Conservation (phyloP, 495 filamentous ascomycete species). For the Beverwykella pulmonaria region DNA sequence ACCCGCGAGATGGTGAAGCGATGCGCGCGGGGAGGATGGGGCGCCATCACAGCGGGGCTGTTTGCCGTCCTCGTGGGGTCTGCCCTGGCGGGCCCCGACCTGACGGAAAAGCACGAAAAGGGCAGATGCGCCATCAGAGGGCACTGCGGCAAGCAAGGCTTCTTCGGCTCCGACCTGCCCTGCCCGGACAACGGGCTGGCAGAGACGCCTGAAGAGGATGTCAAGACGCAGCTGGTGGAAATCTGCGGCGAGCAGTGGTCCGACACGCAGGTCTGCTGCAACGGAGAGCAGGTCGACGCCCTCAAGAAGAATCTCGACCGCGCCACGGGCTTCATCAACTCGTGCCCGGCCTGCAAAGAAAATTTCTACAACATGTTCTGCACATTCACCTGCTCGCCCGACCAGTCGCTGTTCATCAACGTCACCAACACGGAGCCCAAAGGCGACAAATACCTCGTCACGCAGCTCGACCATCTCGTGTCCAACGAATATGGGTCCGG, state of each 20-base stretch:
- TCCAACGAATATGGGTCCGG: conserved; percentile 82
- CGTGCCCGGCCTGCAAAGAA: conserved; percentile 91
- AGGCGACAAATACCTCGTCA: conserved; percentile 72
- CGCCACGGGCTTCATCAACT: conserved; percentile 84
- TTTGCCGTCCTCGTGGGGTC: conserved; percentile 22
- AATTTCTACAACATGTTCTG: conserved; percentile 99
- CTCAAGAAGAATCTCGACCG: conserved; percentile 79
- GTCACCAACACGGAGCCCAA: conserved; percentile 73
- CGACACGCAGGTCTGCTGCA: conserved; percentile 81
- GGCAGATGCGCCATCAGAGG: conserved; percentile 91
- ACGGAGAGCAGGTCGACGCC: conserved; percentile 76
- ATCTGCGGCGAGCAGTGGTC: conserved; percentile 87
- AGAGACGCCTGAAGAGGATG: conserved; percentile 65
- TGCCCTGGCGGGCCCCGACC: conserved; percentile 32
- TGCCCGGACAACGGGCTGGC: conserved; percentile 92
- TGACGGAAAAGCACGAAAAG: conserved; percentile 73
- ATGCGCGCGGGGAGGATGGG: conserved; percentile 22
- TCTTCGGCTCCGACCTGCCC: conserved; percentile 84
- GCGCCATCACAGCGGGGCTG: conserved; percentile 29
- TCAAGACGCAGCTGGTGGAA: conserved; percentile 74
- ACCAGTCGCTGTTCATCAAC: conserved; percentile 94
- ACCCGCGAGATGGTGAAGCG: neutral
- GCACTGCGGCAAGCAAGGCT: conserved; percentile 83
- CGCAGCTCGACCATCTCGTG: conserved; percentile 88
- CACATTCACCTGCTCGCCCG: conserved; percentile 94